Evolutionary conservation across 768 basidiomycete genomes (phyloP).

Genomic region (Russula sp.): DNA sequence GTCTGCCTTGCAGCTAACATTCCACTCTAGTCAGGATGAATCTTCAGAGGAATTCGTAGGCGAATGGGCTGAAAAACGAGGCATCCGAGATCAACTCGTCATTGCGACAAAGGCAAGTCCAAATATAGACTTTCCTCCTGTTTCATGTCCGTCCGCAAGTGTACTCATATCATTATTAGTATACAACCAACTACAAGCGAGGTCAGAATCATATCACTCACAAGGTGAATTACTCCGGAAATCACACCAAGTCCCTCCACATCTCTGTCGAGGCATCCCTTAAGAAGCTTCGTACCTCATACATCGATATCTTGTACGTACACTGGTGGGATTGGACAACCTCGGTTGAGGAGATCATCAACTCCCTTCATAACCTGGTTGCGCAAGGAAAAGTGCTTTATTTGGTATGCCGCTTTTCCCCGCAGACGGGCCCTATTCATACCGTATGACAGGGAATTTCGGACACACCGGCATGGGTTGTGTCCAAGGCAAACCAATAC

Average conservation of each 20-base stretch:
- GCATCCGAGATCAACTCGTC: constrained; percentile 34
- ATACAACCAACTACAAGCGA: constrained; percentile 24
- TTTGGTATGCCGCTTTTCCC: too few relatives aligned
- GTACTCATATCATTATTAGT: constrained; percentile 22
- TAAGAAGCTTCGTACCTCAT: constrained; percentile 50
- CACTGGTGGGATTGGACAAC: too few relatives aligned
- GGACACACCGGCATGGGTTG: too few relatives aligned
- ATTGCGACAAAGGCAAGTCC: constrained; percentile 24
- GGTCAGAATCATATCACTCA: constrained; percentile 21
- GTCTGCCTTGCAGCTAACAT: not conserved
- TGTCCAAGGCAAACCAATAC: too few relatives aligned
- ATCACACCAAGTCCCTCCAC: too few relatives aligned
- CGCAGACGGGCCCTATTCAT: too few relatives aligned
- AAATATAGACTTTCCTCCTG: too few relatives aligned
- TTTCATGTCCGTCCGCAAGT: too few relatives aligned
- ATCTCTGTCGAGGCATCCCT: constrained; percentile 33
- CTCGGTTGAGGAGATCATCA: too few relatives aligned
- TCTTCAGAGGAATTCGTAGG: constrained; percentile 33
- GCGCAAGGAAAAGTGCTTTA: constrained; percentile 37
- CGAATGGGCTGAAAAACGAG: constrained; percentile 35
- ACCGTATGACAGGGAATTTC: too few relatives aligned
- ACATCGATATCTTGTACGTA: constrained; percentile 50
- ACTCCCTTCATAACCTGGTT: too few relatives aligned
- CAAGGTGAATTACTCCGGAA: constrained; percentile 38
- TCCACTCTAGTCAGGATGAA: constrained; percentile 22